Base-by-base conservation (phyloP, 495 filamentous ascomycete species). In the Immersiella caudata region DNA sequence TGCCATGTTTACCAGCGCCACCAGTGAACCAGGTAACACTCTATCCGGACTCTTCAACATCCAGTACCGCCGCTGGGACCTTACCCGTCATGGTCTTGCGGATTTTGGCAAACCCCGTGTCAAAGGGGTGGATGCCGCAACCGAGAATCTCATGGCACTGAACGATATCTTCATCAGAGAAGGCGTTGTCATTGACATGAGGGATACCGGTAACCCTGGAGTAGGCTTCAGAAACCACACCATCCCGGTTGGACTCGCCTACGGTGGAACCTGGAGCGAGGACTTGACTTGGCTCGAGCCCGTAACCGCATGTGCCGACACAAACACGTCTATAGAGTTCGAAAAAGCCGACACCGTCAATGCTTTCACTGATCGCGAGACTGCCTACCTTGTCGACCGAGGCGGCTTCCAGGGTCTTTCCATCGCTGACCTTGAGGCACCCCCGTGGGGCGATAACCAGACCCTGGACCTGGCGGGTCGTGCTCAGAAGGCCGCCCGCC, bases 181-280 rank as follows among this genome's bases (percentile, higher is more conserved):
- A 49, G 60, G 60, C 11, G 33, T 62, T 22, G 11, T 62, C 24
- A 46, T 62, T 22, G 60, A 62, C 36, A 51, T n/a, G 12, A 11
- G 33, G 3, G 60, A 62, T 21, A 59, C n/a, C 58, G 33, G 33
- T 33, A 4, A 3, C 29, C 29, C 29, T 6, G 60, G 35, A 14
- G 49, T 62, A 9, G 60, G 60, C 0, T 62, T 62, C 60, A 33
- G 60, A 6, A 62, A 62, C 60, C 36, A 62, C 36, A 62, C 35
- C 6, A 22, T 50, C 14, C 60, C 60, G n/a, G 20, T n/a, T 2
- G 60, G 18, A 5, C 14, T 1, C 11, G 7, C 35, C 11, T 14
- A 29, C 1, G 60, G 60, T 0, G 36, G 33, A 14, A 51, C 36
- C 14, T 62, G 60, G 60, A 62, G 11, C 16, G 60, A 62, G 21